Base-by-base conservation (phyloP, 176 grass and related monocot species). In the Chloris gayana region DNA sequence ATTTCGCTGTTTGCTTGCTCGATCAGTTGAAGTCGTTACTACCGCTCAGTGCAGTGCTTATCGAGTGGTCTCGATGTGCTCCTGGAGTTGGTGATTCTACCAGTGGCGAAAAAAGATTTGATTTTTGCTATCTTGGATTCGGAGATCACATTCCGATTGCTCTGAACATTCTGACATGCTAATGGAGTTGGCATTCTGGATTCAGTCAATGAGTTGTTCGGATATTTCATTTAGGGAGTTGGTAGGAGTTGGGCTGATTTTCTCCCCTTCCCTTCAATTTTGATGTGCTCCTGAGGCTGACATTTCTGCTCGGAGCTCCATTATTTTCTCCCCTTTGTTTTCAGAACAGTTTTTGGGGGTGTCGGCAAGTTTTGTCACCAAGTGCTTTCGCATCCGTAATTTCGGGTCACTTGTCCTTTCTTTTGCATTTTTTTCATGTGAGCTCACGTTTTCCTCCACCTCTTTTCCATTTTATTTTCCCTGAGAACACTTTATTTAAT, bases 351-450 rank as follows among this genome's bases (percentile, higher is more conserved):
- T 80, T 59, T 44, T 26, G 39, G 88, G 81, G 71, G 41, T 84
- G 80, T 88, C 86, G 86, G 80, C 86, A 79, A 22, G 75, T 79
- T 88, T 73, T 83, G 80, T 83, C 80, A 73, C 47, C 73, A 5
- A 71, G 79, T 15, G 56, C 25, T 70, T 45, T 70, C 26, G 72
- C 65, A 50, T 64, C 54, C 79, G 42, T 82, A 76, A 82, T 82
- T 82, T 56, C 57, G 67, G 79, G 30, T 76, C 45, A 45, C 42
- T 77, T 82, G 79, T 87, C 79, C 68, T 82, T 82, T 87, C 25
- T 32, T 37, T 37, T 76, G 35, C 15, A 58, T 82, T 70, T 73
- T 9, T 74, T 69, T 76, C 85, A 82, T 87, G 78, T 57, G 85
- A 76, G 64, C 56, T 87, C 65, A 82, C 64, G 72, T 82, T 77